Percentiles rank a stretch among this genome's conserved stretches.
These are phyloP conservation scores for Lotus japonicus DNA, from an alignment of 306 rosid species.

Conservation along the genomic window DNA sequence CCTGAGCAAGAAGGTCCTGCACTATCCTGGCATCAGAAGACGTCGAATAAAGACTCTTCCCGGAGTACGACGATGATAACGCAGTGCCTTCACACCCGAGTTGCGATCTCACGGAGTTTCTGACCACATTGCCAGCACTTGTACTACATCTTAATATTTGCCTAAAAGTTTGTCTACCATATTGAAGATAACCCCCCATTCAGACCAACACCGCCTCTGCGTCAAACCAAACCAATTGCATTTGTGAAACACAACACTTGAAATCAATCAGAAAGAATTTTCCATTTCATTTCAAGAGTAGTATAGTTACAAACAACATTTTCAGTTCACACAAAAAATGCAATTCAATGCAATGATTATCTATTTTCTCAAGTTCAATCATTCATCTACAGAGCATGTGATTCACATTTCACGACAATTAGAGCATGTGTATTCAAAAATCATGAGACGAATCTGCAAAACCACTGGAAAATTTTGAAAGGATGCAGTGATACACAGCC, in stretches of 20 bases:
- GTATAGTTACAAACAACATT: too few relatives aligned
- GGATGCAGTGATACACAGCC: too few relatives aligned
- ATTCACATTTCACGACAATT: too few relatives aligned
- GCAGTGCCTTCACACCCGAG: background rate
- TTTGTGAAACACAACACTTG: background rate
- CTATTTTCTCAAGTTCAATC: too few relatives aligned
- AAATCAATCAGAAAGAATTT: too few relatives aligned
- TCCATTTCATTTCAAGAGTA: too few relatives aligned
- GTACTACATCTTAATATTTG: slow-evolving; percentile 17
- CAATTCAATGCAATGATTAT: too few relatives aligned
- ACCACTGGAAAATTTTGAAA: too few relatives aligned
- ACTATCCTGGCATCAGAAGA: slow-evolving; percentile 18
- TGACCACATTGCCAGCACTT: slow-evolving; percentile 24
- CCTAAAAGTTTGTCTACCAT: slow-evolving; percentile 13
- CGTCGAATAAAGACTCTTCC: slow-evolving; percentile 37
- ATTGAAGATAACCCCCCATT: slow-evolving; percentile 28
- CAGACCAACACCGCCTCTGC: background rate
- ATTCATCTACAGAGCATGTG: too few relatives aligned
- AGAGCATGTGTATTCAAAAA: too few relatives aligned
- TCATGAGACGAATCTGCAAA: too few relatives aligned
- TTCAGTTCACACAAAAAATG: too few relatives aligned
- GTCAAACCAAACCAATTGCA: background rate
- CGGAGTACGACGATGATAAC: background rate
- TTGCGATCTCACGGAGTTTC: slow-evolving; percentile 23
- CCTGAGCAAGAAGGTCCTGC: slow-evolving; percentile 49